Evolutionary conservation across 352 stramenopile species (phyloP).

Genomic region (Globisporangium carolinianum): DNA sequence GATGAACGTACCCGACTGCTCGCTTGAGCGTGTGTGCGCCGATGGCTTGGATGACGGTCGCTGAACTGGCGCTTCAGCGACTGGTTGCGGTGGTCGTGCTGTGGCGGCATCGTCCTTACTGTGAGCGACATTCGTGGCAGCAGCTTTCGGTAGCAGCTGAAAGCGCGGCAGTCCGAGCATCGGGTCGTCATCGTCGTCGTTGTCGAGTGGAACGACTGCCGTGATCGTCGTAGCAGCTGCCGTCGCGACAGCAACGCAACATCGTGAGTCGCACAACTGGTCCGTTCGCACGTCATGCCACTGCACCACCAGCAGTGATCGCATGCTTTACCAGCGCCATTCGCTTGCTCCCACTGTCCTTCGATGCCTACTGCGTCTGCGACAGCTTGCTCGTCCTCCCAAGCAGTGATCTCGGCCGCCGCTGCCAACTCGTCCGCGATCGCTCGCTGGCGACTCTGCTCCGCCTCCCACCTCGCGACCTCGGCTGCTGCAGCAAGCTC

Average conservation of each 20-base stretch:
- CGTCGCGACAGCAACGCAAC: no score
- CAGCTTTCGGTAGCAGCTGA: slow-evolving; percentile 4
- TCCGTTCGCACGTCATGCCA: not conserved
- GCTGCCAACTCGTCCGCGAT: slow-evolving; percentile 33
- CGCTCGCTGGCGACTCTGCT: slow-evolving; percentile 2
- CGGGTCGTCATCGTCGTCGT: not conserved
- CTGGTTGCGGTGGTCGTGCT: no score
- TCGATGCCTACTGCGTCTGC: not conserved
- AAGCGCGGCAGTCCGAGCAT: slow-evolving; percentile 3
- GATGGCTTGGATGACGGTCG: not conserved
- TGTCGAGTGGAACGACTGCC: not conserved
- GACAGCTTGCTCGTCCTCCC: slow-evolving; percentile 10
- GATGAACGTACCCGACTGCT: not conserved
- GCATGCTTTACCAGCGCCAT: no score
- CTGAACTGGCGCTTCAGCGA: not conserved
- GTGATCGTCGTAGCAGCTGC: not conserved
- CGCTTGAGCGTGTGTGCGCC: not conserved
- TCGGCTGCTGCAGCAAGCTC: slow-evolving; percentile 11
- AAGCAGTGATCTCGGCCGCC: slow-evolving; percentile 21
- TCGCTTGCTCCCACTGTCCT: not conserved
- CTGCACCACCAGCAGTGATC: not conserved
- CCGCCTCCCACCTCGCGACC: slow-evolving; percentile 12
- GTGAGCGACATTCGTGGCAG: no score
- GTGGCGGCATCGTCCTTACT: no score
- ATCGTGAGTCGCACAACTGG: no score